Percentiles rank a stretch among this genome's conserved stretches.
These are phyloP conservation scores for Cyphellophora europaea DNA, from an alignment of 2,329 filamentous ascomycete species.

Conservation along the genomic window DNA sequence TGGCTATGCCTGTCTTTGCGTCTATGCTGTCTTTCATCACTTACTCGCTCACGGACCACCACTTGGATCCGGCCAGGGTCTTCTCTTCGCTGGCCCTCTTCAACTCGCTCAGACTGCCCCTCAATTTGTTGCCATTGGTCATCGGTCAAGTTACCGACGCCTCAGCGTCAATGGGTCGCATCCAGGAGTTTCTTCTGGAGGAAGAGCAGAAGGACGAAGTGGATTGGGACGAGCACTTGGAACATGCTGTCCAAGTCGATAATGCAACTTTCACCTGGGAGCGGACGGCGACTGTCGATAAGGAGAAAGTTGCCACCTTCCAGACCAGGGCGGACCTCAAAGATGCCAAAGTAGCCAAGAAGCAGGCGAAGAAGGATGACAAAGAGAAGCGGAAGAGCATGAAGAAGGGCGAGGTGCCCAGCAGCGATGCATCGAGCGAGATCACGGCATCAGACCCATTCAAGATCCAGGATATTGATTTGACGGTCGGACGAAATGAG, in stretches of 20 bases:
- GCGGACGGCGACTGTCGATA: conserved; percentile 23
- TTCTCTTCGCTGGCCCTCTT: conserved; percentile 93
- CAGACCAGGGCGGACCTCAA: conserved; percentile 25
- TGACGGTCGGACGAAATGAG: conserved; percentile 36
- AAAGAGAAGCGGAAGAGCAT: conserved; percentile 25
- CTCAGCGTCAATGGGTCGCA: conserved; percentile 71
- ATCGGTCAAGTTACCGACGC: conserved; percentile 87
- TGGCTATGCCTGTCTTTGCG: conserved; percentile 82
- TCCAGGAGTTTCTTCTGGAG: conserved; percentile 77
- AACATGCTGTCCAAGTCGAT: conserved; percentile 56
- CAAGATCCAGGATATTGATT: conserved; percentile 28
- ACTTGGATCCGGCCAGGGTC: conserved; percentile 60
- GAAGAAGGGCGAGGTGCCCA: conserved; percentile 19
- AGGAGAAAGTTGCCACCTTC: conserved; percentile 17
- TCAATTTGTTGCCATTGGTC: conserved; percentile 81
- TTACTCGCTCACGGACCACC: conserved; percentile 53
- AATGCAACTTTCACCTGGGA: conserved; percentile 86
- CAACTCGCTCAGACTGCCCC: conserved; percentile 79
- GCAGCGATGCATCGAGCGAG: conserved; percentile 17
- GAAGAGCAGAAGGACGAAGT: conserved; percentile 76
- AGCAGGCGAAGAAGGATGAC: conserved; percentile 35
- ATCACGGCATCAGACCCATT: conserved; percentile 27
- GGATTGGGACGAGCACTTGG: conserved; percentile 42
- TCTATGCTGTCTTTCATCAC: conserved; percentile 95
- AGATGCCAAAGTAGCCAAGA: conserved; percentile 32